Conservation (phyloP, 1,284 basidiomycete genomes). For the Sutorius eximius region DNA sequence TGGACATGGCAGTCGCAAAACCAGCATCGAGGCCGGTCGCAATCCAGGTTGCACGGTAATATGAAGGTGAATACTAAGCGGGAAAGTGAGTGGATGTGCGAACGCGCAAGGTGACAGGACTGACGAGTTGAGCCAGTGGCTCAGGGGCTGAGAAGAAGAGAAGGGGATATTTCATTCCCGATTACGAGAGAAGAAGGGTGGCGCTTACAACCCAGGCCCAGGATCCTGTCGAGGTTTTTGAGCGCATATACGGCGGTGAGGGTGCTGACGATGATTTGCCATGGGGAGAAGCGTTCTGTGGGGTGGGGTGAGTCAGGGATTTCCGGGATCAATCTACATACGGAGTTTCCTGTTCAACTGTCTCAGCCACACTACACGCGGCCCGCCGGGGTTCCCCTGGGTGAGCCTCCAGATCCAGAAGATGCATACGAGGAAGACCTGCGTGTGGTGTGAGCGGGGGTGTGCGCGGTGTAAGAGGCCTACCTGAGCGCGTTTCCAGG, state of each 20-base stretch:
- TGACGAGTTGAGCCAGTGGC: constrained; percentile 82
- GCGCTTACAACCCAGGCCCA: constrained; percentile 77
- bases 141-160: constrained; percentile 71
- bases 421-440: constrained; percentile 85
- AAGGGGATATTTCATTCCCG: background rate
- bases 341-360: constrained; percentile 59
- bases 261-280: constrained; percentile 88
- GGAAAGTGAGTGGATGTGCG: constrained; percentile 14
- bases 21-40: constrained; percentile 94
- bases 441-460: constrained; percentile 5
- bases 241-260: constrained; percentile 85
- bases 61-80: constrained; percentile 82
- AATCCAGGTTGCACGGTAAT: constrained; percentile 98
- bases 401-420: constrained; percentile 88
- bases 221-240: constrained; percentile 83
- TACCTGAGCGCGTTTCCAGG: constrained; percentile 77
- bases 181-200: constrained; percentile 3
- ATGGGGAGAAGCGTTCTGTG: constrained; percentile 86
- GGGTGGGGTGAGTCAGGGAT: background rate
- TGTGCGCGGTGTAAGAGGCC: constrained; percentile 6
- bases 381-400: constrained; percentile 67
- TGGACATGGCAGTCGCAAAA: constrained; percentile 92
- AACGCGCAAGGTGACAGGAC: constrained; percentile 28
- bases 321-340: constrained; percentile 37
- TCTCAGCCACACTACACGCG: constrained; percentile 63